A percentile compares a stretch with the other conserved stretches of the same genome.
phyloP scores from a whole-genome alignment of 257 asterid genomes.

The Penstemon davidsonii region DNA sequence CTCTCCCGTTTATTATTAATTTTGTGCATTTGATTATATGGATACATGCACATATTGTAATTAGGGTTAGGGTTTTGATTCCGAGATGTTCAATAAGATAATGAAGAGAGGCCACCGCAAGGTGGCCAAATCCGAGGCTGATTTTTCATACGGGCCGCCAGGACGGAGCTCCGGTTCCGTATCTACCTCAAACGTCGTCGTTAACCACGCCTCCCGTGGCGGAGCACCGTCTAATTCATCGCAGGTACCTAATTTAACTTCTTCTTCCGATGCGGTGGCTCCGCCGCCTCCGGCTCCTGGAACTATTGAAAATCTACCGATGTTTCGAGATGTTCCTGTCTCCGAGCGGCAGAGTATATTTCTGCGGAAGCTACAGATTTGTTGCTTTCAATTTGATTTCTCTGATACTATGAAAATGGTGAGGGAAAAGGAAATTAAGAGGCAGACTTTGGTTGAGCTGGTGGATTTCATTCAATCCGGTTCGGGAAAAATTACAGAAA shows the following conservation, averaged over 20 bases:
- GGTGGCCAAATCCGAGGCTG: slow-evolving; percentile 28
- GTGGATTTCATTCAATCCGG: slow-evolving; percentile 35
- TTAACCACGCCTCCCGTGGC: slow-evolving; percentile 45
- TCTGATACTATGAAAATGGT: slow-evolving; percentile 23
- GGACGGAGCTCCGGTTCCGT: slow-evolving; percentile 37
- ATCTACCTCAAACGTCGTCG: slow-evolving; percentile 35
- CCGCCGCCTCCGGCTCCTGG: slow-evolving; percentile 10
- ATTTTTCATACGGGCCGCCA: slow-evolving; percentile 29
- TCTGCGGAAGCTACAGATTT: slow-evolving; percentile 27
- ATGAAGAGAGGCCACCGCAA: slow-evolving; percentile 37
- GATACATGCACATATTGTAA: neutral
- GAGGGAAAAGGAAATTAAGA: slow-evolving; percentile 37
- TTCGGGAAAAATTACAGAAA: slow-evolving; percentile 25
- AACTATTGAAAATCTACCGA: slow-evolving; percentile 27
- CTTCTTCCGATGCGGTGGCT: neutral
- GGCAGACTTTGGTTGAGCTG: slow-evolving; percentile 32
- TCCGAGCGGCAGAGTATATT: slow-evolving; percentile 31
- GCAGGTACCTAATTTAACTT: neutral
- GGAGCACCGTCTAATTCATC: slow-evolving; percentile 14
- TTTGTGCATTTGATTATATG: too few species aligned
- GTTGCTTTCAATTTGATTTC: slow-evolving; percentile 33
- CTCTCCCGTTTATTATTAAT: too few species aligned
- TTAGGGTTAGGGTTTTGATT: slow-evolving; percentile 19
- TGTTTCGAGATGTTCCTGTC: slow-evolving; percentile 30
- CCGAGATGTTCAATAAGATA: slow-evolving; percentile 31